Evolutionary conservation across 2,329 filamentous ascomycete genomes (phyloP).

Genomic region (Cladosporium sp.): DNA sequence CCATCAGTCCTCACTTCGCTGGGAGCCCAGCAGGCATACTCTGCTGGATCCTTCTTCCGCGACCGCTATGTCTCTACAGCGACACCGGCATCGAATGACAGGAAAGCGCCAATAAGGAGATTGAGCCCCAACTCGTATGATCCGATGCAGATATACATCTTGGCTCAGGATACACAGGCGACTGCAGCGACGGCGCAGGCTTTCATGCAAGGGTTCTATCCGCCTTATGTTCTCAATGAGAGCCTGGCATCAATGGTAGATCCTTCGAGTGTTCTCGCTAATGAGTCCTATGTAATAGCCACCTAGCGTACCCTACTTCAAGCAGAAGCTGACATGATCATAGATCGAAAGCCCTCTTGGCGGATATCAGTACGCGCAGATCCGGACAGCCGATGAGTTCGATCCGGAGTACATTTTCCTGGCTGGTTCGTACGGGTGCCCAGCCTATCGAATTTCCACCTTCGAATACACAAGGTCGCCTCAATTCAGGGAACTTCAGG

Average conservation of each 20-base stretch:
- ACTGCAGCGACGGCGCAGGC: conserved; percentile 58
- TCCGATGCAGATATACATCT: conserved; percentile 50
- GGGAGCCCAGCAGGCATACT: conserved; percentile 57
- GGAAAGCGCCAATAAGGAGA: conserved; percentile 45
- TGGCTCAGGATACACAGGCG: conserved; percentile 52
- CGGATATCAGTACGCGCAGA: conserved; percentile 60
- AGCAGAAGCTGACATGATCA: not conserved
- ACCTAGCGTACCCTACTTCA: not conserved
- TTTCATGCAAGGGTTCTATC: conserved; percentile 64
- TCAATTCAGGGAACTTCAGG: conserved; percentile 44
- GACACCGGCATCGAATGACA: conserved; percentile 26
- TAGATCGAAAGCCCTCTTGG: conserved; percentile 51
- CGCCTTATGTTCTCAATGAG: conserved; percentile 46
- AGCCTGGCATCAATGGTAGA: conserved; percentile 37
- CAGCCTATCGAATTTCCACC: conserved; percentile 37
- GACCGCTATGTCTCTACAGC: conserved; percentile 52
- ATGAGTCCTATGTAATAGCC: conserved; percentile 42
- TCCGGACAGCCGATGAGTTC: conserved; percentile 46
- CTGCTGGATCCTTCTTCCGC: conserved; percentile 55
- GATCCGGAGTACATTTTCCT: conserved; percentile 57
- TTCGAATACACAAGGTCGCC: conserved; percentile 46
- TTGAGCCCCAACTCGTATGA: conserved; percentile 50
- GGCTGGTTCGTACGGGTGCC: conserved; percentile 43
- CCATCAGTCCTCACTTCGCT: conserved; percentile 52
- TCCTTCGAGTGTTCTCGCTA: conserved; percentile 48